Evolutionary conservation across 352 stramenopile genomes (phyloP).

Genomic region (Phytophthora nicotianae): DNA sequence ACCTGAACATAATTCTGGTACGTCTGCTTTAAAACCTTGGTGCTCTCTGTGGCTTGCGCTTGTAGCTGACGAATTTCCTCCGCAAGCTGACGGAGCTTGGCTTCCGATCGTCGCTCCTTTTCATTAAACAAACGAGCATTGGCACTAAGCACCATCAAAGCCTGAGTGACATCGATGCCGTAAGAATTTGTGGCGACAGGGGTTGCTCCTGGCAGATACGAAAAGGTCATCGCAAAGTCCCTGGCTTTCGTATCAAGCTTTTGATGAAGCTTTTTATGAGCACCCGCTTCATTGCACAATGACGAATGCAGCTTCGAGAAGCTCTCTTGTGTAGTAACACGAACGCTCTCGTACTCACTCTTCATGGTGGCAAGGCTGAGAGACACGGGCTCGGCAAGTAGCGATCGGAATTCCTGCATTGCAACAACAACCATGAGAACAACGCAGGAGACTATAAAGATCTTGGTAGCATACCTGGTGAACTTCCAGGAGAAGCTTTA

Average conservation of each 20-base stretch:
- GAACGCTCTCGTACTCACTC: conserved; percentile 72
- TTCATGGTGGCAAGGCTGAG: conserved; percentile 82
- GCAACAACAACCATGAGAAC: conserved; percentile 4
- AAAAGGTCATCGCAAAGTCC: conserved; percentile 42
- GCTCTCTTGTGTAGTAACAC: conserved; percentile 61
- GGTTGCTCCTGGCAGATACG: conserved; percentile 32
- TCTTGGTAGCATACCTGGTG: conserved; percentile 45
- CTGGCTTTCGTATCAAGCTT: conserved; percentile 61
- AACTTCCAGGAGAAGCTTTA: conserved; percentile 62
- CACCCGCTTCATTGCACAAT: conserved; percentile 51
- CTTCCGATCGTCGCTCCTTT: conserved; percentile 45
- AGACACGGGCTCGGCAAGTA: conserved; percentile 72
- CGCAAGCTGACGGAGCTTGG: conserved; percentile 51
- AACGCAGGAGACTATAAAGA: background rate
- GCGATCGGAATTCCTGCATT: conserved; percentile 71
- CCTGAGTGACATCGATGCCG: conserved; percentile 38
- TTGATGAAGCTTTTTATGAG: conserved; percentile 61
- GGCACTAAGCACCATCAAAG: conserved; percentile 30
- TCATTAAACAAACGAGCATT: conserved; percentile 38
- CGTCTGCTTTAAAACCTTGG: conserved; percentile 44
- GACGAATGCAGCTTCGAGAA: conserved; percentile 57
- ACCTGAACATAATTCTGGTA: conserved; percentile 72
- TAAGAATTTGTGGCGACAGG: conserved; percentile 22
- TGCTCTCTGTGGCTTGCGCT: conserved; percentile 38
- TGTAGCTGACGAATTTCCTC: conserved; percentile 55